Conservation (phyloP, 176 grass and related monocot genomes). For the Musa itinerans region DNA sequence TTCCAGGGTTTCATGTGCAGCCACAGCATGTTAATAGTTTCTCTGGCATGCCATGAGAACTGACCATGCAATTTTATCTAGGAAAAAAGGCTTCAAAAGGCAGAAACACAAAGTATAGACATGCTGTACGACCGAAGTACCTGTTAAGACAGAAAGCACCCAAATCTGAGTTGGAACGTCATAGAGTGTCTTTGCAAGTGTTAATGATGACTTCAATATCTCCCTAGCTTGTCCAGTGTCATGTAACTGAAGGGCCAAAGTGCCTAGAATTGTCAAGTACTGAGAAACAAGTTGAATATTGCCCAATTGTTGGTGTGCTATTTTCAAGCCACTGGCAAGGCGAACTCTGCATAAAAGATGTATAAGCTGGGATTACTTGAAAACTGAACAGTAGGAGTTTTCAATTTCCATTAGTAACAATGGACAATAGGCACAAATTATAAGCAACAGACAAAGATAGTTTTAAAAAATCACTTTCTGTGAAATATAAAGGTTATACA, state of each 20-base stretch:
- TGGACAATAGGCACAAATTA: not conserved
- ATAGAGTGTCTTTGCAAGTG: conserved; percentile 90
- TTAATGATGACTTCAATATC: conserved; percentile 90
- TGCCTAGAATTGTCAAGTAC: conserved; percentile 88
- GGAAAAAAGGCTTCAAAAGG: not conserved
- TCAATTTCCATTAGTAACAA: no score
- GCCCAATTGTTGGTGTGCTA: conserved; percentile 91
- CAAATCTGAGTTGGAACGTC: conserved; percentile 96
- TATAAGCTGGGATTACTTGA: not conserved
- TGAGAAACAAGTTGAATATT: conserved; percentile 99
- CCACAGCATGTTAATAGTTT: not conserved
- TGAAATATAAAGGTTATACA: not conserved
- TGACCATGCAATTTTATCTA: not conserved
- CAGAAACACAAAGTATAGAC: not conserved
- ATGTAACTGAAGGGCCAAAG: conserved; percentile 85
- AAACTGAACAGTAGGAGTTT: not conserved
- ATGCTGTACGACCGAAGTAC: not conserved
- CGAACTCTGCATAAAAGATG: conserved; percentile 51
- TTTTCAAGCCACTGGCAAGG: conserved; percentile 91
- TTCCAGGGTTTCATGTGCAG: not conserved
- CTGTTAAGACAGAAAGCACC: conserved; percentile 93
- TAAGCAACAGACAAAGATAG: not conserved
- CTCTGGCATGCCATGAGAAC: not conserved
- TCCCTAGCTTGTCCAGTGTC: conserved; percentile 83
- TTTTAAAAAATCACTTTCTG: not conserved